Evolutionary conservation across 305 asterid genomes (phyloP).

Genomic region (Fraxinus platypoda): DNA sequence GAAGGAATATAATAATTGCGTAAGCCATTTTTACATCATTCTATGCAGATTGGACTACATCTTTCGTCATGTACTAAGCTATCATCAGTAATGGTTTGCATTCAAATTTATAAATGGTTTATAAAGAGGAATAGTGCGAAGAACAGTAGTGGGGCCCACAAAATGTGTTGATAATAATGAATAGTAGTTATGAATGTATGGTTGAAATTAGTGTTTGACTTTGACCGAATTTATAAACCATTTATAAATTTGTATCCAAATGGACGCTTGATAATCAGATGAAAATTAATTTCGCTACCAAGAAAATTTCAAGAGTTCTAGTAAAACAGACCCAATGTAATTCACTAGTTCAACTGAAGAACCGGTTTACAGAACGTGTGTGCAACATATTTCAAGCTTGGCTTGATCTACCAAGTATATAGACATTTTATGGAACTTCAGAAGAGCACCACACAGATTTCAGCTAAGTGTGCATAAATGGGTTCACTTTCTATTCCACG

Average conservation of each 20-base stretch:
- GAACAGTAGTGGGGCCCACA: background rate
- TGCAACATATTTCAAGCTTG: background rate
- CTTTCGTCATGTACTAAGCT: background rate
- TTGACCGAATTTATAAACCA: background rate
- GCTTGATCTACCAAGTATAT: background rate
- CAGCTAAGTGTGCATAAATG: background rate
- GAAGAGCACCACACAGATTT: background rate
- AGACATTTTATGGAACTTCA: background rate
- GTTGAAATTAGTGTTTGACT: background rate
- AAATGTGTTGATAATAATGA: background rate
- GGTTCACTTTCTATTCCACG: background rate
- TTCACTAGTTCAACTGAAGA: background rate
- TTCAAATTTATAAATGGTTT: background rate
- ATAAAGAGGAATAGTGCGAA: background rate
- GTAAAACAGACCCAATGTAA: background rate
- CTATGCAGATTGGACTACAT: background rate
- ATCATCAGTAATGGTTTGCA: background rate
- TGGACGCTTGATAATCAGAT: background rate
- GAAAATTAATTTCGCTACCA: background rate
- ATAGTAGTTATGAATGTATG: too few relatives aligned
- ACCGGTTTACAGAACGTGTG: background rate
- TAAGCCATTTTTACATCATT: constrained; percentile 23
- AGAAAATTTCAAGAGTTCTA: background rate
- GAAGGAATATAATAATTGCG: constrained; percentile 10
- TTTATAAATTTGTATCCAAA: background rate